These are phyloP conservation scores for Leptodontidium sp. DNA, from an alignment of 2,329 filamentous ascomycete genomes.

Conservation along the genomic window DNA sequence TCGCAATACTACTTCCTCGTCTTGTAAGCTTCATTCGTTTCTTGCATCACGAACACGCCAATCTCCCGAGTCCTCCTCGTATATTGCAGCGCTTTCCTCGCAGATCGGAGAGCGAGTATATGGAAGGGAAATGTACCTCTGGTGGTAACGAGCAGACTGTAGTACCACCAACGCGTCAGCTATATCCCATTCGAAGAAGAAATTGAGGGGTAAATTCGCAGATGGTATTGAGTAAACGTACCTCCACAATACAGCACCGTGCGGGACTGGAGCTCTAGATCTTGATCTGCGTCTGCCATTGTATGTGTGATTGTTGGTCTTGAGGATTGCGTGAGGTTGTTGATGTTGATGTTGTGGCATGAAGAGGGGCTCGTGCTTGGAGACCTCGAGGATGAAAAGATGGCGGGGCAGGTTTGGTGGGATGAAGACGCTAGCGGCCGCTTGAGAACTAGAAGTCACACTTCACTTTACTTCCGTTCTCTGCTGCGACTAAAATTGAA, in stretches of 20 bases:
- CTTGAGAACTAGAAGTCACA: not conserved
- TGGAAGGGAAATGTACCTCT: constrained; percentile 57
- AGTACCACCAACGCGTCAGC: constrained; percentile 24
- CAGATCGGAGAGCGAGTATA: not conserved
- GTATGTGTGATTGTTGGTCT: constrained; percentile 3
- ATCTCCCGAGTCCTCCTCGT: not conserved
- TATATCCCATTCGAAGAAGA: constrained; percentile 14
- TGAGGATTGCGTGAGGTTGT: not conserved
- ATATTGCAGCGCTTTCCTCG: not conserved
- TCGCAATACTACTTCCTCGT: constrained; percentile 84
- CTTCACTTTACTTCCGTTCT: too few species aligned
- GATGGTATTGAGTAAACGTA: constrained; percentile 25
- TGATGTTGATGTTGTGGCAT: constrained; percentile 1
- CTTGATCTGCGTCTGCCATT: constrained; percentile 44
- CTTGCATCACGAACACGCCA: too few species aligned
- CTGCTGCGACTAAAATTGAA: not conserved
- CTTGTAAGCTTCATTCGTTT: constrained; percentile 30
- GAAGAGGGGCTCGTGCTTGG: not conserved
- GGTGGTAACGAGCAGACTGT: constrained; percentile 71
- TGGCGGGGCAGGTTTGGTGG: constrained; percentile 19
- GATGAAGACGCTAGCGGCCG: constrained; percentile 20
- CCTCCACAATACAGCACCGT: constrained; percentile 48
- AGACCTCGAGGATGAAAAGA: constrained; percentile 4
- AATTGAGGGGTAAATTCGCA: constrained; percentile 31
- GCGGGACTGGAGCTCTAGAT: constrained; percentile 45